These are phyloP conservation scores for Peronospora destructor DNA, from an alignment of 352 stramenopile genomes.

Conservation along the genomic window DNA sequence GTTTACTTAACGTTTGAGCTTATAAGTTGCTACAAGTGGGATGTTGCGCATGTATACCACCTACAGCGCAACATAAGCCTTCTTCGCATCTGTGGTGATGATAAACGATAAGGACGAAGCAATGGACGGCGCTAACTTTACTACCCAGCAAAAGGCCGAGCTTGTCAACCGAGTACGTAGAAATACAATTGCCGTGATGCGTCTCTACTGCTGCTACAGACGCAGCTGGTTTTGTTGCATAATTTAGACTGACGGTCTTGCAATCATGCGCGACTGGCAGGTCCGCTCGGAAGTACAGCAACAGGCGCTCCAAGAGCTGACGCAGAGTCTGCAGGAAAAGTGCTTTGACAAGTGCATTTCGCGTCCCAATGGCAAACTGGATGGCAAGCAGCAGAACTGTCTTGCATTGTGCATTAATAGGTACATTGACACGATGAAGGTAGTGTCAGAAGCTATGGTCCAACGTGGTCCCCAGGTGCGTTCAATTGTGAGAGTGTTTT, in stretches of 20 bases:
- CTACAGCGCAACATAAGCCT: not conserved
- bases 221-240: too few species aligned
- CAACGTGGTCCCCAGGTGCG: constrained; percentile 57
- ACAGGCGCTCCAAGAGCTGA: constrained; percentile 80
- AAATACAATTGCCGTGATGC: not conserved
- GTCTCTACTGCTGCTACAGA: too few species aligned
- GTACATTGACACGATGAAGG: constrained; percentile 90
- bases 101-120: constrained; percentile 15
- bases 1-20: too few species aligned
- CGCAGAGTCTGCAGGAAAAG: constrained; percentile 84
- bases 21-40: not conserved
- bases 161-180: constrained; percentile 66
- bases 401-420: constrained; percentile 83
- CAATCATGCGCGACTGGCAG: constrained; percentile 24
- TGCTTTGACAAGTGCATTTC: constrained; percentile 89
- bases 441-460: constrained; percentile 78
- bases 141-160: constrained; percentile 78
- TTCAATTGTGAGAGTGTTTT: not conserved
- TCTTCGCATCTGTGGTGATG: not conserved
- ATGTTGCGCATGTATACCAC: constrained; percentile 2
- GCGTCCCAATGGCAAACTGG: constrained; percentile 69
- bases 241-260: too few species aligned
- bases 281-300: constrained; percentile 78
- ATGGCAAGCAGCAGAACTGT: constrained; percentile 89
- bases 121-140: constrained; percentile 79